Conservation (phyloP, 164 flowering plant genomes). For the Tetracentron sinense region DNA sequence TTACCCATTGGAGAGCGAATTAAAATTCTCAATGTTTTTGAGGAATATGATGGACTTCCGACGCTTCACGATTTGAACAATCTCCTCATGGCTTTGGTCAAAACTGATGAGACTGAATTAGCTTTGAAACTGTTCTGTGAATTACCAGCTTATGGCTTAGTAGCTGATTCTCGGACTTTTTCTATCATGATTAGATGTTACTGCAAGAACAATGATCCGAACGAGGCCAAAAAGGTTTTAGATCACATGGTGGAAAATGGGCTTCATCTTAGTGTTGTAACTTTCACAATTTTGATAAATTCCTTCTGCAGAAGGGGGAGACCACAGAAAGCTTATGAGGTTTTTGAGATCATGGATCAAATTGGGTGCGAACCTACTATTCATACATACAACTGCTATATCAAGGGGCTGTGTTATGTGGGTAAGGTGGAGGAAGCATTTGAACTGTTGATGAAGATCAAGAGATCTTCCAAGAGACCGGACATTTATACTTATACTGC, state of each 20-base stretch:
- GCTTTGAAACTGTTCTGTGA: slow-evolving; percentile 38
- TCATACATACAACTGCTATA: slow-evolving; percentile 63
- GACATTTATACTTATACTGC: slow-evolving; percentile 72
- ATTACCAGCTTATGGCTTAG: slow-evolving; percentile 29
- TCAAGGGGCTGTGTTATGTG: slow-evolving; percentile 82
- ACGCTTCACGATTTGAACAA: slow-evolving; percentile 38
- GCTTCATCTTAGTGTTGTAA: slow-evolving; percentile 45
- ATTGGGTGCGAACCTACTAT: slow-evolving; percentile 51
- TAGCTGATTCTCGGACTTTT: slow-evolving; percentile 46
- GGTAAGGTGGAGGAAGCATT: slow-evolving; percentile 76
- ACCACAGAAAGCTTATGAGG: slow-evolving; percentile 49
- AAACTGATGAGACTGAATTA: slow-evolving; percentile 39
- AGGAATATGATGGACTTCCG: slow-evolving; percentile 17
- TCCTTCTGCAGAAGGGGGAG: slow-evolving; percentile 55
- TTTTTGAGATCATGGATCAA: slow-evolving; percentile 52
- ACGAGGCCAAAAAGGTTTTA: slow-evolving; percentile 40
- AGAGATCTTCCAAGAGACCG: slow-evolving; percentile 39
- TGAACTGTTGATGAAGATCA: slow-evolving; percentile 47
- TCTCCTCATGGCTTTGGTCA: slow-evolving; percentile 39
- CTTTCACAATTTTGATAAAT: slow-evolving; percentile 50
- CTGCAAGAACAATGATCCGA: slow-evolving; percentile 43
- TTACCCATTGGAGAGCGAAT: slow-evolving; percentile 17
- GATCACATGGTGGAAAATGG: slow-evolving; percentile 54
- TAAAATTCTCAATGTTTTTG: slow-evolving; percentile 15
- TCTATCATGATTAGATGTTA: slow-evolving; percentile 44